Evolutionary conservation across 2,329 filamentous ascomycete species (phyloP).

Genomic region (Epichloe elymi): DNA sequence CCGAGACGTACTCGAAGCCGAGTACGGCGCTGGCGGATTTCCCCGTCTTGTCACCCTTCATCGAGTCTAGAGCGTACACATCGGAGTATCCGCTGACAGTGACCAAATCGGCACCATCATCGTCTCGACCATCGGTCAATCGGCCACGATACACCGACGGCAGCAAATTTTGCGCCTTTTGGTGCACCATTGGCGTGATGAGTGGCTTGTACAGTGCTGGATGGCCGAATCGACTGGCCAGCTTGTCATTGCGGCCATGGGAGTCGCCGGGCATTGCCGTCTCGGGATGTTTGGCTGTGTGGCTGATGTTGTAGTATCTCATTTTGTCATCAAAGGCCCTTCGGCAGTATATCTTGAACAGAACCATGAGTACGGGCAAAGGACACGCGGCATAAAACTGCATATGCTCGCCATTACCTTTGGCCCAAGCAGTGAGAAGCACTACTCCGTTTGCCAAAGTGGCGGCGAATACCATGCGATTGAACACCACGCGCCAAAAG

Average conservation of each 20-base stretch:
- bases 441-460: constrained; percentile 70
- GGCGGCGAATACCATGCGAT: constrained; percentile 75
- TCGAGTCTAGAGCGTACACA: constrained; percentile 66
- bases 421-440: constrained; percentile 61
- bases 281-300: constrained; percentile 35
- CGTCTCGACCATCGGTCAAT: constrained; percentile 51
- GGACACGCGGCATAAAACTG: constrained; percentile 59
- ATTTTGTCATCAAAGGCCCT: constrained; percentile 64
- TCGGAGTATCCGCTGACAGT: constrained; percentile 68
- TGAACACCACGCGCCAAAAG: constrained; percentile 86
- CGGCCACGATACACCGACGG: constrained; percentile 78
- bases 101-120: constrained; percentile 39
- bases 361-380: constrained; percentile 62
- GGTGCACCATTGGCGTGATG: constrained; percentile 90
- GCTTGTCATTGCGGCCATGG: constrained; percentile 49
- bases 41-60: constrained; percentile 44
- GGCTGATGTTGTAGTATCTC: constrained; percentile 63
- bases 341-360: constrained; percentile 78
- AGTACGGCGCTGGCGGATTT: constrained; percentile 35
- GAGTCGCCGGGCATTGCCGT: constrained; percentile 31
- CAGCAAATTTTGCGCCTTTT: constrained; percentile 75
- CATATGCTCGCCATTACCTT: constrained; percentile 44
- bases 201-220: constrained; percentile 80
- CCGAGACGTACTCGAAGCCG: constrained; percentile 83
- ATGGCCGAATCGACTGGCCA: constrained; percentile 73